Conservation (phyloP, 1,284 basidiomycete species). For the Boletus chippewaensis region DNA sequence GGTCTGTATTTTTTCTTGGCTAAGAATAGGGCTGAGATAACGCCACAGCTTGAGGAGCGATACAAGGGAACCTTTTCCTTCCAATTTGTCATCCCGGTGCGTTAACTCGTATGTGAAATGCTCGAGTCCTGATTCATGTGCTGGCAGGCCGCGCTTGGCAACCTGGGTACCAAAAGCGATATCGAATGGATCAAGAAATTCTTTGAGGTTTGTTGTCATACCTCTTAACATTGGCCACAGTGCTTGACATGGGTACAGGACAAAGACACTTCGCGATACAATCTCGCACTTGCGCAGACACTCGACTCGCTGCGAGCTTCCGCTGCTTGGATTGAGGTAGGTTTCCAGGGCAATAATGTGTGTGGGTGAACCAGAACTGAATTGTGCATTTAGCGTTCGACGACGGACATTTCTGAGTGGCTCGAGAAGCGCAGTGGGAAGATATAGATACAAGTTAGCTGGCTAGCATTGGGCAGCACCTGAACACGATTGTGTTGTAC, state of each 20-base stretch:
- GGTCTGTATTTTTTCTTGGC: constrained; percentile 22
- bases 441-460: neutral
- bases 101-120: constrained; percentile 15
- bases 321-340: constrained; percentile 53
- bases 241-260: constrained; percentile 33
- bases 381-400: constrained; percentile 41
- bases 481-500: too few species aligned
- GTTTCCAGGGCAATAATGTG: constrained; percentile 8
- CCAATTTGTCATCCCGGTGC: constrained; percentile 44
- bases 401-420: constrained; percentile 55
- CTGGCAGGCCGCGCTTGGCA: constrained; percentile 49
- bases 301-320: constrained; percentile 60
- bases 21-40: constrained; percentile 18
- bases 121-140: neutral
- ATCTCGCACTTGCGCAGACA: constrained; percentile 56
- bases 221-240: neutral
- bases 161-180: constrained; percentile 66
- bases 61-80: constrained; percentile 66
- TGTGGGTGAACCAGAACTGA: neutral
- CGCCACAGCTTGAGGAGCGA: constrained; percentile 55
- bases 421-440: constrained; percentile 37
- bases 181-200: constrained; percentile 58
- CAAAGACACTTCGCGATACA: constrained; percentile 62
- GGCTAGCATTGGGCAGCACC: too few species aligned
- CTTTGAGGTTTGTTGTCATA: constrained; percentile 47